Conservation (phyloP, 2,329 filamentous ascomycete species). For the Cladosporium sp. region DNA sequence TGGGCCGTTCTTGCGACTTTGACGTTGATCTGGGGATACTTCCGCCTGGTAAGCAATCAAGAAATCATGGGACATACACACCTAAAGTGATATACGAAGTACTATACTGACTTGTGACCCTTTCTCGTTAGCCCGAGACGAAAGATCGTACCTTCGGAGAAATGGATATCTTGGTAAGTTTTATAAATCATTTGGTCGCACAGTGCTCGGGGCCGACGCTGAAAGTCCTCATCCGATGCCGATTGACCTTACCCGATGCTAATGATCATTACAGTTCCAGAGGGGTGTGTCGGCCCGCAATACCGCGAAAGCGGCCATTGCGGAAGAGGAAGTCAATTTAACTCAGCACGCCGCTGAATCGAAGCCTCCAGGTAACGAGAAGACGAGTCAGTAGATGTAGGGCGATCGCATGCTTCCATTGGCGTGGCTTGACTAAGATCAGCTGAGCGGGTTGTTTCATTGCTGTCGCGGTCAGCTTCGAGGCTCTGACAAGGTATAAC, state of each 20-base stretch:
- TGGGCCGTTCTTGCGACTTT: constrained; percentile 27
- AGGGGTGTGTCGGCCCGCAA: constrained; percentile 16
- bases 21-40: constrained; percentile 34
- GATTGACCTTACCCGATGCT: too few species aligned
- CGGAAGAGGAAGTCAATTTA: constrained; percentile 16
- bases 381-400: background rate
- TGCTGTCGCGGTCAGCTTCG: background rate
- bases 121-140: constrained; percentile 33
- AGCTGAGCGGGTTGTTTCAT: background rate
- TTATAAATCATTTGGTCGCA: background rate
- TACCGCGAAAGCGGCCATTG: constrained; percentile 10
- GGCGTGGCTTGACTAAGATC: background rate
- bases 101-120: background rate
- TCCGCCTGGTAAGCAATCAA: constrained; percentile 25
- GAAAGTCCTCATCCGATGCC: background rate
- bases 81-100: background rate
- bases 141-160: constrained; percentile 39
- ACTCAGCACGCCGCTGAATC: background rate
- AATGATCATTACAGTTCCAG: constrained; percentile 4
- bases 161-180: constrained; percentile 38
- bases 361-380: background rate
- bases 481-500: background rate
- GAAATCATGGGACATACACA: background rate
- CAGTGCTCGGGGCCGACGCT: background rate
- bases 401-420: background rate